Evolutionary conservation across 1,284 basidiomycete species (phyloP).

Genomic region (Puccinia coronata): DNA sequence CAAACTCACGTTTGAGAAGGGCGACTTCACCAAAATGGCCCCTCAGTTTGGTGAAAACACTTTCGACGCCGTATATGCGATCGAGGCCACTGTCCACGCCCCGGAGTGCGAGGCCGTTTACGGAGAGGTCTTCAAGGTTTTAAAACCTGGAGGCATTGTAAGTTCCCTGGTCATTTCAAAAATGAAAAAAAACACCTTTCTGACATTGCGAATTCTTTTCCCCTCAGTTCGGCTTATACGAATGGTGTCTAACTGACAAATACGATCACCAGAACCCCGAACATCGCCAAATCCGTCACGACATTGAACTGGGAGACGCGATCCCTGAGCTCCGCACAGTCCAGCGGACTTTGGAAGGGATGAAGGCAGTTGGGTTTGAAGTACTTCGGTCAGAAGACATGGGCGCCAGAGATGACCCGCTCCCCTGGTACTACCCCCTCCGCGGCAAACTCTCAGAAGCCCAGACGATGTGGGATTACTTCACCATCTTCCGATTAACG

Average conservation of each 20-base stretch:
- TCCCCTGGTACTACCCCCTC: conserved; percentile 95
- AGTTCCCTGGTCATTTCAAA: conserved; percentile 59
- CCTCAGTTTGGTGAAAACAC: conserved; percentile 90
- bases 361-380: conserved; percentile 82
- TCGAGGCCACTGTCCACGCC: conserved; percentile 96
- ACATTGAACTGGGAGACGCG: conserved; percentile 76
- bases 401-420: conserved; percentile 68
- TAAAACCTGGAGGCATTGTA: conserved; percentile 94
- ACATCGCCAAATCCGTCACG: conserved; percentile 90
- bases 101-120: conserved; percentile 96
- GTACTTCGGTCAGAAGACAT: conserved; percentile 92
- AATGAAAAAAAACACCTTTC: background rate
- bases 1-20: conserved; percentile 79
- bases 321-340: conserved; percentile 95
- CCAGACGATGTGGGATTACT: conserved; percentile 86
- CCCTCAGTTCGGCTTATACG: conserved; percentile 87
- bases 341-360: conserved; percentile 71
- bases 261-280: conserved; percentile 84
- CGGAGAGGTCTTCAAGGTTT: conserved; percentile 85
- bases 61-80: conserved; percentile 98
- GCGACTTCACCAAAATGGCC: conserved; percentile 92
- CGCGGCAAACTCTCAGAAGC: conserved; percentile 89
- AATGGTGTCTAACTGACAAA: conserved; percentile 96
- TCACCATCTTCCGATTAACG: conserved; percentile 69
- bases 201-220: background rate